These are phyloP conservation scores for Cryptococcus deneoformans DNA, from an alignment of 1,284 basidiomycete species.

Conservation along the genomic window DNA sequence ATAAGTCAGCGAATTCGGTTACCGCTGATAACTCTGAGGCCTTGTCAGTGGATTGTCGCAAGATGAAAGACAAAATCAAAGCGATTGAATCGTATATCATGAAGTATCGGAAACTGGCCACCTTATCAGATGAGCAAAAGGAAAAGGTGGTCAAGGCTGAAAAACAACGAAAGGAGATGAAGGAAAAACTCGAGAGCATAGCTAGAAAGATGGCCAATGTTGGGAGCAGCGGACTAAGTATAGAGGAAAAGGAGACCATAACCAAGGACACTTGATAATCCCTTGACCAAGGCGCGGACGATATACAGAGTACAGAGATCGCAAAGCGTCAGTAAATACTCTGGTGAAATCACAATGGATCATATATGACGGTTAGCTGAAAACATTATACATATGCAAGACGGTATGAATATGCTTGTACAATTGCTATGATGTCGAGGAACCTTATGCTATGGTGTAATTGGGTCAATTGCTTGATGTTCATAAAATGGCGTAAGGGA, in stretches of 20 bases:
- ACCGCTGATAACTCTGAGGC: background rate
- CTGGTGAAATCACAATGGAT: background rate
- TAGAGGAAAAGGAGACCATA: background rate
- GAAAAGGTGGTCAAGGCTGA: constrained; percentile 5
- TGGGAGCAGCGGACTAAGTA: background rate
- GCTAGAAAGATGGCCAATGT: background rate
- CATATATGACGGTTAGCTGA: background rate
- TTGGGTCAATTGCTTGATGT: too few species aligned
- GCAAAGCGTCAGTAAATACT: too few species aligned
- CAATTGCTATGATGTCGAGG: too few species aligned
- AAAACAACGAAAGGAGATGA: constrained; percentile 3
- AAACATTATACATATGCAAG: background rate
- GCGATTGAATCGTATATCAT: constrained; percentile 4
- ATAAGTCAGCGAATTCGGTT: too few species aligned
- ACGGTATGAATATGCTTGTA: too few species aligned
- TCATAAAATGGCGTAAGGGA: too few species aligned
- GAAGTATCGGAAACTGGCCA: constrained; percentile 1
- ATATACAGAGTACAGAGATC: too few species aligned
- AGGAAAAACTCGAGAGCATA: constrained; percentile 2
- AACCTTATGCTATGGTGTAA: too few species aligned
- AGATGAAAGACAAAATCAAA: constrained; percentile 1
- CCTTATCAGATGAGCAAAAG: constrained; percentile 8
- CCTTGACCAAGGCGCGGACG: background rate
- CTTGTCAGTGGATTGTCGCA: background rate
- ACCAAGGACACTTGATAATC: background rate